Base-by-base conservation (phyloP, 768 basidiomycete genomes). In the Termitomyces eurrhizus region DNA sequence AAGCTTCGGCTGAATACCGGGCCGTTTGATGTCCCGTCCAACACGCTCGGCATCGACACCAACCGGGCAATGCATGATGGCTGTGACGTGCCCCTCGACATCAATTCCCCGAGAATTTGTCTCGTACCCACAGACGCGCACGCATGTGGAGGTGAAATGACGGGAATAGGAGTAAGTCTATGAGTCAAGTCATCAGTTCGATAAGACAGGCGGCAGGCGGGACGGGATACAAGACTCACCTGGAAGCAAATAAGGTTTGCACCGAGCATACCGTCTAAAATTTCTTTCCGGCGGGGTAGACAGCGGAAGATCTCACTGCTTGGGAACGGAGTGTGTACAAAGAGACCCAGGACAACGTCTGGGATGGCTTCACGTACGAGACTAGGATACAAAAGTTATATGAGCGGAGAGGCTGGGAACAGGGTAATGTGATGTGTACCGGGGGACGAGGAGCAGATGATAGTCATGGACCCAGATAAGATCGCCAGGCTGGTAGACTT, bases 241-340 rank as follows among this genome's bases (percentile, higher is more conserved):
- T 93, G 92, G 91, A 99, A 98, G 73, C 93, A 95, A 52, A 98
- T 87, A 37, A 97, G 83, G 75, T 97, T 95, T 52, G 96, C 94
- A 35, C 95, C 95, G 49, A 98, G 88, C 93, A 99, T 97, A 41
- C 96, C 97, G 64, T 98, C 94, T 29, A 99, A 81, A 62, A 98
- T 92, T 75, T 98, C 95, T 67, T 90, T 92, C 51, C 96, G 86
- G 52, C 93, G 86, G 2, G 95, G 94, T 45, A 97, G 76, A 73
- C 92, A 96, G 58, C 95, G 81, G 81, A 98, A 99, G 64, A 98
- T 90, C 70, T 99, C 96, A 62, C 90, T 92, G 70, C 89, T 92
- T 5, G 96, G 96, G 88, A 98, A 98, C 13, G 96, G 95, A 1
- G 96, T 98, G 75, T 99, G 96, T 49, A 98, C 90, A 75, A 98